Percentiles rank a stretch among this genome's conserved stretches.
phyloP scores from a whole-genome alignment of 768 basidiomycete species.

The Heimioporus sp. region DNA sequence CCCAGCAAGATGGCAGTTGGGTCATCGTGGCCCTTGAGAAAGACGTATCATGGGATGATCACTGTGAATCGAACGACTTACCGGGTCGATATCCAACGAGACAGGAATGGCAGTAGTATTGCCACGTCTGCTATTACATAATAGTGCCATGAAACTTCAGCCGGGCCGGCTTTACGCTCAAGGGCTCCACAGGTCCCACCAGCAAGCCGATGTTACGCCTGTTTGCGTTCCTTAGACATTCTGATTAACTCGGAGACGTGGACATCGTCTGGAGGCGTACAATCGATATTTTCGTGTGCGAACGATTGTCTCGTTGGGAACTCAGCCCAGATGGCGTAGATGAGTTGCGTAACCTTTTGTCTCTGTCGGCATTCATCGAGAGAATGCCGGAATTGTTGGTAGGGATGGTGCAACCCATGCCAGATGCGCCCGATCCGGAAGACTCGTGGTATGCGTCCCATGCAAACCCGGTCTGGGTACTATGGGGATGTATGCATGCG shows the following conservation, averaged over 20 bases:
- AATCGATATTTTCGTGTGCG: slow-evolving; percentile 49
- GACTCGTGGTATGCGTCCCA: slow-evolving; percentile 33
- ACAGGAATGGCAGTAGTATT: slow-evolving; percentile 32
- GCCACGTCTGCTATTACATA: slow-evolving; percentile 13
- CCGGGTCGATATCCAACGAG: slow-evolving; percentile 71
- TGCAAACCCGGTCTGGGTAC: slow-evolving; percentile 50
- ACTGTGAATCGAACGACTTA: slow-evolving; percentile 27
- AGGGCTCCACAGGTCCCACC: too few species aligned
- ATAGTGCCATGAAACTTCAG: too few species aligned
- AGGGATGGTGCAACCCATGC: slow-evolving; percentile 41
- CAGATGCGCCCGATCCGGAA: slow-evolving; percentile 31
- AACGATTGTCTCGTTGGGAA: slow-evolving; percentile 42
- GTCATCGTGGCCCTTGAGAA: too few species aligned
- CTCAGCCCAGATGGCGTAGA: slow-evolving; percentile 40
- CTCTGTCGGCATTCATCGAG: slow-evolving; percentile 52
- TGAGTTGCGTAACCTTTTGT: slow-evolving; percentile 54
- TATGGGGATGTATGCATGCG: slow-evolving; percentile 58
- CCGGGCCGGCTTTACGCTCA: too few species aligned
- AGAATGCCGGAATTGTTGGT: slow-evolving; percentile 41
- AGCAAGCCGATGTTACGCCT: slow-evolving; percentile 44
- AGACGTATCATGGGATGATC: too few species aligned
- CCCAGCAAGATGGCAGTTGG: slow-evolving; percentile 82
- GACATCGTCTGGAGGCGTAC: slow-evolving; percentile 59
- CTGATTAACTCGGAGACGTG: slow-evolving; percentile 52
- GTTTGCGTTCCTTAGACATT: slow-evolving; percentile 45